phyloP scores from a whole-genome alignment of 805 yeast species.

The Teunomyces gatunensis region DNA sequence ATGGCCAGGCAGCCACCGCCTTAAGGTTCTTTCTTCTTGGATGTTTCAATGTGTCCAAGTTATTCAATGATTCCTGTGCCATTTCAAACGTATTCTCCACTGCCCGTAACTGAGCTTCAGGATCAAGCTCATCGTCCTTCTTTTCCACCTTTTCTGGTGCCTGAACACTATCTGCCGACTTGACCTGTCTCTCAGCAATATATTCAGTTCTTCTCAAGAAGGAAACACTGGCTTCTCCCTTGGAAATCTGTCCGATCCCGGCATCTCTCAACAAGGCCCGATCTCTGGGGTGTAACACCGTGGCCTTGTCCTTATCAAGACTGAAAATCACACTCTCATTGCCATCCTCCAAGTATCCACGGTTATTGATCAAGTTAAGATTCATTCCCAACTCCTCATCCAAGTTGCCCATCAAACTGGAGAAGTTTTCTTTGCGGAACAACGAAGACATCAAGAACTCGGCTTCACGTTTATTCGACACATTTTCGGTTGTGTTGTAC shows the following conservation, averaged over 20 bases:
- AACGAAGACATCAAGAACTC: slow-evolving; percentile 62
- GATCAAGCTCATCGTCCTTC: slow-evolving; percentile 37
- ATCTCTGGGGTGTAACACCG: slow-evolving; percentile 74
- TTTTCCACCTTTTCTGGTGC: slow-evolving; percentile 28
- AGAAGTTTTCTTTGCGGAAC: slow-evolving; percentile 72
- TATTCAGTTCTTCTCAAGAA: slow-evolving; percentile 94
- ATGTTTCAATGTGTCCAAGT: slow-evolving; percentile 53
- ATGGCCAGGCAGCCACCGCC: slow-evolving; percentile 75
- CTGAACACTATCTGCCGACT: slow-evolving; percentile 15
- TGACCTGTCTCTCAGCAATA: slow-evolving; percentile 59
- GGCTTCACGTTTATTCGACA: slow-evolving; percentile 36
- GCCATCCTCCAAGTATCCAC: slow-evolving; percentile 64
- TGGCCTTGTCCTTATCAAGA: slow-evolving; percentile 22
- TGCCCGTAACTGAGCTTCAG: slow-evolving; percentile 60
- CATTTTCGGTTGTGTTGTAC: slow-evolving; percentile 40
- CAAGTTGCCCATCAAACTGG: slow-evolving; percentile 53
- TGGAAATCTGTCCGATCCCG: slow-evolving; percentile 43
- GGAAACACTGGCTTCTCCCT: slow-evolving; percentile 55
- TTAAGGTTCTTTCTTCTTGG: slow-evolving; percentile 72
- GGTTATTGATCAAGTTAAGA: slow-evolving; percentile 64
- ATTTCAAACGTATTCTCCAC: slow-evolving; percentile 79
- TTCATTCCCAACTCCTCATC: slow-evolving; percentile 73
- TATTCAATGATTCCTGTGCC: slow-evolving; percentile 47
- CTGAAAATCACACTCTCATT: slow-evolving; percentile 45
- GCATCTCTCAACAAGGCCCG: slow-evolving; percentile 78